A percentile compares a stretch with the other conserved stretches of the same genome.
phyloP scores from a whole-genome alignment of 495 filamentous ascomycete genomes.

The Aspergillus carlsbadensis region DNA sequence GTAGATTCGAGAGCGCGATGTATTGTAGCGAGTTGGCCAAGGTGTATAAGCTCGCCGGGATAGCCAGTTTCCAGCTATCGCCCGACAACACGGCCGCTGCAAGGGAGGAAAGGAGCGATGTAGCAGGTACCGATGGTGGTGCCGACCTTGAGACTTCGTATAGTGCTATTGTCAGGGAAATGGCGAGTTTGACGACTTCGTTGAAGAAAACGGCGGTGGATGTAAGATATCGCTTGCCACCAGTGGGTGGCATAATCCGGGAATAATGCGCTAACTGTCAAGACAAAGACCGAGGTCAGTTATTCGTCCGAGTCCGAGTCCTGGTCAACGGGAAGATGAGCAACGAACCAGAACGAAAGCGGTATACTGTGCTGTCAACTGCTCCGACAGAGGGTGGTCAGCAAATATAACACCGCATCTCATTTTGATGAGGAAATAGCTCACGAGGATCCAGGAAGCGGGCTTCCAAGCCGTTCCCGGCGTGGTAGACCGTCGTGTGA shows the following conservation, averaged over 20 bases:
- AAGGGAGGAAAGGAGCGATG: constrained; percentile 77
- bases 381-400: constrained; percentile 7
- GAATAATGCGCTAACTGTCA: constrained; percentile 86
- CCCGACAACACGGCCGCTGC: constrained; percentile 77
- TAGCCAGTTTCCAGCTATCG: constrained; percentile 95
- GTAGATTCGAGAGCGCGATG: constrained; percentile 85
- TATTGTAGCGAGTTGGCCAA: constrained; percentile 91
- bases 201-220: constrained; percentile 94
- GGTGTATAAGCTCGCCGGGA: constrained; percentile 87
- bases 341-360: constrained; percentile 38
- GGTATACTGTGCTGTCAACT: constrained; percentile 44
- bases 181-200: constrained; percentile 85
- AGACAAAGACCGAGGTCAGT: constrained; percentile 16
- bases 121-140: constrained; percentile 72
- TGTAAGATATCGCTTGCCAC: constrained; percentile 83
- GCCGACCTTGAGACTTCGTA: constrained; percentile 79
- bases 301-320: neutral
- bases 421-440: constrained; percentile 12
- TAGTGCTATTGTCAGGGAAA: constrained; percentile 81
- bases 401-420: constrained; percentile 16
- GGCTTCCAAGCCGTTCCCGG: constrained; percentile 74
- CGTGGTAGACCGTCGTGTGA: constrained; percentile 37
- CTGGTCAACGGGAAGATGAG: neutral
- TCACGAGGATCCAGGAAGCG: constrained; percentile 75
- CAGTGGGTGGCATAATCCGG: constrained; percentile 78